phyloP scores from a whole-genome alignment of 1,284 basidiomycete species.

The Cutaneotrichosporon sp. region DNA sequence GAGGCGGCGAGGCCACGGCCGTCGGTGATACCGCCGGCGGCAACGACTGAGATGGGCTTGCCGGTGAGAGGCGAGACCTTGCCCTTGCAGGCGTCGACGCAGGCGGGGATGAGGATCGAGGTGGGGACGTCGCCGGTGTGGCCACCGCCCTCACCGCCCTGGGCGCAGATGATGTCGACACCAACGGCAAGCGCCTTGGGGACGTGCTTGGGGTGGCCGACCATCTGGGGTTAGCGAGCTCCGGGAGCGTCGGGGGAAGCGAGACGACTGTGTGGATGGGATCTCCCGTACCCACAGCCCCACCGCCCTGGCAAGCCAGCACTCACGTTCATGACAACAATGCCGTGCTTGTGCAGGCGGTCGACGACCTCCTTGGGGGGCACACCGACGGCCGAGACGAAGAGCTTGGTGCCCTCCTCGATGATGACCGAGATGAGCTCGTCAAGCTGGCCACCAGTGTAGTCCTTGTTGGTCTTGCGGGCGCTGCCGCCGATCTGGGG shows the following conservation, averaged over 20 bases:
- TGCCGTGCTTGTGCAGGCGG: constrained; percentile 73
- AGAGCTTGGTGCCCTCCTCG: constrained; percentile 76
- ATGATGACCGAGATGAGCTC: constrained; percentile 83
- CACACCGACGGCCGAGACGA: constrained; percentile 78
- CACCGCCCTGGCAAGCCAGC: too few relatives aligned
- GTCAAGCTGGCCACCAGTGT: constrained; percentile 66
- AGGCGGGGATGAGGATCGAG: constrained; percentile 60
- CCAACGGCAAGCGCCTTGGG: constrained; percentile 74
- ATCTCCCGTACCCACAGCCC: neutral
- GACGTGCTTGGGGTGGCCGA: constrained; percentile 85
- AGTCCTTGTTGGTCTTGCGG: constrained; percentile 70
- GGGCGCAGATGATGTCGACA: constrained; percentile 84
- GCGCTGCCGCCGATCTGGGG: constrained; percentile 79
- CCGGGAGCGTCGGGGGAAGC: neutral
- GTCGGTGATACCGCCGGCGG: constrained; percentile 82
- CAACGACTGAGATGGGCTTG: constrained; percentile 74
- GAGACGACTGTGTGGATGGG: too few relatives aligned
- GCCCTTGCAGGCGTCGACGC: constrained; percentile 75
- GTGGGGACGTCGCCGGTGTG: constrained; percentile 52
- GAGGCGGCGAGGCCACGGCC: constrained; percentile 81
- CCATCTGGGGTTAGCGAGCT: constrained; percentile 59
- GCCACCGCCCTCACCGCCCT: constrained; percentile 83
- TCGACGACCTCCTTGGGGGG: constrained; percentile 77
- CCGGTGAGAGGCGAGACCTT: constrained; percentile 68
- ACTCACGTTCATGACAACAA: constrained; percentile 74